Conservation (phyloP, 805 yeast species). For the Hanseniaspora guilliermondii region DNA sequence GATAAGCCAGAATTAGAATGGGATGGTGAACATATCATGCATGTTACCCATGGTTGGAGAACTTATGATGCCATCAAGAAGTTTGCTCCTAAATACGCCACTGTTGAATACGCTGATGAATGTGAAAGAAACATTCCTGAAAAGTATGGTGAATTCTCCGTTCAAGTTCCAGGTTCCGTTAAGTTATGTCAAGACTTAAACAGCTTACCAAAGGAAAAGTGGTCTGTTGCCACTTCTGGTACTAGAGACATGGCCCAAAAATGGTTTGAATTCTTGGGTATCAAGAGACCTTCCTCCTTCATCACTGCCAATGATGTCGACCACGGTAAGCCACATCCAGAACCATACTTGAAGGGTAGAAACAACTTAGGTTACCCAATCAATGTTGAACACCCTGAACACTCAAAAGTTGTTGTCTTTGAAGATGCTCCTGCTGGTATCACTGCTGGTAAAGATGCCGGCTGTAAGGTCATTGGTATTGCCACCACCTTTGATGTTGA, state of each 20-base stretch:
- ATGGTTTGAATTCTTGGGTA: conserved; percentile 60
- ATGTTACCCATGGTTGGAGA: conserved; percentile 72
- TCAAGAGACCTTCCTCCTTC: conserved; percentile 56
- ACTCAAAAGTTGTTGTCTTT: conserved; percentile 47
- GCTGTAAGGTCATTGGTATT: conserved; percentile 71
- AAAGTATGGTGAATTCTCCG: conserved; percentile 59
- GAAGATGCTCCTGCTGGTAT: conserved; percentile 89
- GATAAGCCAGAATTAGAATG: conserved; percentile 45
- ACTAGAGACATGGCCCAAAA: conserved; percentile 62
- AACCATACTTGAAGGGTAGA: conserved; percentile 58
- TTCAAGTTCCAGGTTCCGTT: conserved; percentile 64
- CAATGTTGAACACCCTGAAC: conserved; percentile 28
- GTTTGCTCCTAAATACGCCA: conserved; percentile 65
- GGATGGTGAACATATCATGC: conserved; percentile 56
- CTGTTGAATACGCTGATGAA: conserved; percentile 48
- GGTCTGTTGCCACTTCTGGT: conserved; percentile 86
- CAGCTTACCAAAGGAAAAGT: conserved; percentile 42
- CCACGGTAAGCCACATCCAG: conserved; percentile 78
- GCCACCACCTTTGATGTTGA: conserved; percentile 66
- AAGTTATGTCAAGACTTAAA: conserved; percentile 46
- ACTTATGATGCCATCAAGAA: conserved; percentile 64
- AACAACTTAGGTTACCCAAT: conserved; percentile 30
- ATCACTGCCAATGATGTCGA: conserved; percentile 71
- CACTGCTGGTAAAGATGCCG: conserved; percentile 71
- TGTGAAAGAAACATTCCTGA: conserved; percentile 61